phyloP scores from a whole-genome alignment of 148 eudicot genomes.

The Dysphania ambrosioides region DNA sequence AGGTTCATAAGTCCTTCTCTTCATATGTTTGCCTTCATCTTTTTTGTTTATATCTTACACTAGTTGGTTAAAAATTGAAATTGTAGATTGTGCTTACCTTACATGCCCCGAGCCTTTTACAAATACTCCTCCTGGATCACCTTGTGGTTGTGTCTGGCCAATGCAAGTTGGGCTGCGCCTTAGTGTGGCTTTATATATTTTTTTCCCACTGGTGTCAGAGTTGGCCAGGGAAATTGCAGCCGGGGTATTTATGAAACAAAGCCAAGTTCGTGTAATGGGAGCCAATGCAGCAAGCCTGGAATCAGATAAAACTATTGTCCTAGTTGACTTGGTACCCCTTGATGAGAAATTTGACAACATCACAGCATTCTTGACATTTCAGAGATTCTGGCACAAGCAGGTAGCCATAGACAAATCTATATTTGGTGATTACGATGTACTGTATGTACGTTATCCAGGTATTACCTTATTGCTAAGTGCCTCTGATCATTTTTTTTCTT shows the following conservation, averaged over 20 bases:
- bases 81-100: slow-evolving; percentile 62
- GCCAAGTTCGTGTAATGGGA: slow-evolving; percentile 92
- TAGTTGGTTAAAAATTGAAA: slow-evolving; percentile 10
- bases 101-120: slow-evolving; percentile 71
- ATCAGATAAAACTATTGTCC: slow-evolving; percentile 68
- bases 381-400: slow-evolving; percentile 74
- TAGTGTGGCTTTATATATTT: slow-evolving; percentile 57
- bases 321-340: slow-evolving; percentile 73
- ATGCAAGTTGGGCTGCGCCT: slow-evolving; percentile 84
- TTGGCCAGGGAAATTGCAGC: slow-evolving; percentile 63
- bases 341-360: slow-evolving; percentile 59
- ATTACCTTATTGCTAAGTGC: slow-evolving; percentile 15
- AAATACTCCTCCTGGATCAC: slow-evolving; percentile 67
- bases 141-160: slow-evolving; percentile 78
- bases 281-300: slow-evolving; percentile 64
- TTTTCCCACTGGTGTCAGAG: slow-evolving; percentile 82
- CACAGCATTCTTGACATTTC: slow-evolving; percentile 49
- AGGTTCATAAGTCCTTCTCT: slow-evolving; percentile 37
- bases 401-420: slow-evolving; percentile 47
- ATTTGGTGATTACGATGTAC: slow-evolving; percentile 72
- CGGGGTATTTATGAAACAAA: slow-evolving; percentile 58
- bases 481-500: background rate
- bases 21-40: background rate
- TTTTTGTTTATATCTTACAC: slow-evolving; percentile 10
- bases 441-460: slow-evolving; percentile 86